Percentiles rank a stretch among this genome's conserved stretches.
These are phyloP conservation scores for Blastobotrys raffinosifermentans DNA, from an alignment of 1,139 yeast species.

Conservation along the genomic window DNA sequence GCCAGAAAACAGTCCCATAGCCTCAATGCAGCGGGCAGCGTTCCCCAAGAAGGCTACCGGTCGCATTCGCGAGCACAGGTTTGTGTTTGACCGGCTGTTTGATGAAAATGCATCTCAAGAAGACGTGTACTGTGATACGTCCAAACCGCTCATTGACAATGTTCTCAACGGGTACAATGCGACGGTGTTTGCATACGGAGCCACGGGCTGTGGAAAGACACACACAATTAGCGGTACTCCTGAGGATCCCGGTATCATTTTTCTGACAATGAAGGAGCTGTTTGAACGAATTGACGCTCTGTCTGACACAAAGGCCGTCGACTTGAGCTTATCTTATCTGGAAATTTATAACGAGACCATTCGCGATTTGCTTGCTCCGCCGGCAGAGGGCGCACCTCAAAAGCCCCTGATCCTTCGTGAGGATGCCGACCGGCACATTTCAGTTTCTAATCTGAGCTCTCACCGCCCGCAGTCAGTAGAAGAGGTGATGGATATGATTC, in stretches of 20 bases:
- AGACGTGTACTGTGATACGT: constrained; percentile 61
- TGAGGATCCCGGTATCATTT: constrained; percentile 72
- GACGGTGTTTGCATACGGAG: constrained; percentile 95
- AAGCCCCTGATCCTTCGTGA: constrained; percentile 60
- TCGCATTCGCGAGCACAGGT: constrained; percentile 67
- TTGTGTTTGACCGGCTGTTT: constrained; percentile 75
- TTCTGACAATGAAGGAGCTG: constrained; percentile 70
- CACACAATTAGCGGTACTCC: constrained; percentile 80
- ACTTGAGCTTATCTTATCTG: constrained; percentile 64
- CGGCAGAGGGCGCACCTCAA: constrained; percentile 14
- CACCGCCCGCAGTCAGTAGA: constrained; percentile 58
- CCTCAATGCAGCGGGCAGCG: constrained; percentile 53
- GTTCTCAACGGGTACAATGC: constrained; percentile 82
- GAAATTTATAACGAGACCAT: constrained; percentile 91
- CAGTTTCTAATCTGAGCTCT: constrained; percentile 67
- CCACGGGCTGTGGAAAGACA: constrained; percentile 98
- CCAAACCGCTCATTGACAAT: constrained; percentile 66
- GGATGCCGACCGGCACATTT: constrained; percentile 58
- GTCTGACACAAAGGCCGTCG: constrained; percentile 51
- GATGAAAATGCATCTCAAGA: constrained; percentile 59
- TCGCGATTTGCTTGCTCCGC: constrained; percentile 63
- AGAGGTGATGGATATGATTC: constrained; percentile 75
- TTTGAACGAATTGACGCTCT: constrained; percentile 53
- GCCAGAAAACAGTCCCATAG: constrained; percentile 64
- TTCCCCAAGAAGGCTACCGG: constrained; percentile 35